These are phyloP conservation scores for Williopsis jadinii DNA, from an alignment of 1,139 yeast genomes.

Conservation along the genomic window DNA sequence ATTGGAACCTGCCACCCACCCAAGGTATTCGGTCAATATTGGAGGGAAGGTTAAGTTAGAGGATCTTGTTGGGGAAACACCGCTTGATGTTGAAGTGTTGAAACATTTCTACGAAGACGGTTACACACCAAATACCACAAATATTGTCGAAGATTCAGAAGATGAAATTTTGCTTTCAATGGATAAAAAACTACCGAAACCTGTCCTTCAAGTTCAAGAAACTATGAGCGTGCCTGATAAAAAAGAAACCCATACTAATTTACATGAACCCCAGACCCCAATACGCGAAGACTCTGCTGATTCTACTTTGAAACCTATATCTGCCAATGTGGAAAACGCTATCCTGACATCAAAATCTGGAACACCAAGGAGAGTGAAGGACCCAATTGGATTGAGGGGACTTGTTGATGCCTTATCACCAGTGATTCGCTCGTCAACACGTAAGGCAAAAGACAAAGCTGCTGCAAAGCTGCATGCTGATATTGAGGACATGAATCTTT, in stretches of 20 bases:
- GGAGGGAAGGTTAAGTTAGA: slow-evolving; percentile 29
- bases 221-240: too few species aligned
- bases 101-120: slow-evolving; percentile 33
- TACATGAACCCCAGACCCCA: too few species aligned
- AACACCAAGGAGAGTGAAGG: background rate
- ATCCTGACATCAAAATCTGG: too few species aligned
- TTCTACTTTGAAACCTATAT: too few species aligned
- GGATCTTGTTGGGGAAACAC: slow-evolving; percentile 45
- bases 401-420: slow-evolving; percentile 1
- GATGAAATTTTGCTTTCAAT: slow-evolving; percentile 8
- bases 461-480: slow-evolving; percentile 59
- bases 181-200: background rate
- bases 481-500: slow-evolving; percentile 60
- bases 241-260: too few species aligned
- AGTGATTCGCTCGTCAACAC: slow-evolving; percentile 13
- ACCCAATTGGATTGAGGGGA: slow-evolving; percentile 1
- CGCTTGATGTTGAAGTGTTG: slow-evolving; percentile 35
- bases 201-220: background rate
- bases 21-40: slow-evolving; percentile 39
- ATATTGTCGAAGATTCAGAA: slow-evolving; percentile 20
- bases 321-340: too few species aligned
- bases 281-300: too few species aligned
- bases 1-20: slow-evolving; percentile 35
- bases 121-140: slow-evolving; percentile 9
- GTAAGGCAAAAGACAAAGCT: slow-evolving; percentile 62